phyloP scores from a whole-genome alignment of 345 rosid species.

The Physaria fendleri region DNA sequence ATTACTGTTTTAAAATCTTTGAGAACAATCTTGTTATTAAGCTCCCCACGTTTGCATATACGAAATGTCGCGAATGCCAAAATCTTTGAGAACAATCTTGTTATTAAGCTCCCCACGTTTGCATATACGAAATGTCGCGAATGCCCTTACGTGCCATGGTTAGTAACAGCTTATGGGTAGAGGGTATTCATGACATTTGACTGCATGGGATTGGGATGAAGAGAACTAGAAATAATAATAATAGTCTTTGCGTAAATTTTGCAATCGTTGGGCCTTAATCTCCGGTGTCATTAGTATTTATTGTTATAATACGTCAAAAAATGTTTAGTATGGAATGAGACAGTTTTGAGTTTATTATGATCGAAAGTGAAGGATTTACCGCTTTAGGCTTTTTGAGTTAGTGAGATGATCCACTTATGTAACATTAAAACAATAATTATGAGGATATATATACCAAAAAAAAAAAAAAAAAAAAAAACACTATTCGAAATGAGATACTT shows the following conservation, averaged over 20 bases:
- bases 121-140: slow-evolving; percentile 36
- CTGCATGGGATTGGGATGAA: slow-evolving; percentile 29
- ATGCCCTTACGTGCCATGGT: slow-evolving; percentile 28
- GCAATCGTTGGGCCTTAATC: slow-evolving; percentile 10
- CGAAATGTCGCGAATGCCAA: slow-evolving; percentile 32
- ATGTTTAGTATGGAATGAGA: neutral
- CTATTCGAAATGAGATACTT: too few relatives aligned
- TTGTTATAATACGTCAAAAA: too few relatives aligned
- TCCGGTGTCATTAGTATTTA: too few relatives aligned
- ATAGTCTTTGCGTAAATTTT: slow-evolving; percentile 1
- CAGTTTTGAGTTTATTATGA: neutral
- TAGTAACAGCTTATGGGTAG: neutral
- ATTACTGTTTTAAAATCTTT: neutral
- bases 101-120: slow-evolving; percentile 15
- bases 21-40: too few relatives aligned
- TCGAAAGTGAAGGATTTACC: slow-evolving; percentile 26
- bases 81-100: too few relatives aligned
- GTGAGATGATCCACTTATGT: slow-evolving; percentile 30
- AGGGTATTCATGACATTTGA: slow-evolving; percentile 33
- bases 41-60: too few relatives aligned
- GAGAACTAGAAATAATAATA: slow-evolving; percentile 15
- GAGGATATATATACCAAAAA: too few relatives aligned
- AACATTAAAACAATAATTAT: too few relatives aligned
- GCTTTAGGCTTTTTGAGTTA: slow-evolving; percentile 40
- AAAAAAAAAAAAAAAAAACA: neutral